These are phyloP conservation scores for Setomelanomma holmii DNA, from an alignment of 2,329 filamentous ascomycete genomes.

Conservation along the genomic window DNA sequence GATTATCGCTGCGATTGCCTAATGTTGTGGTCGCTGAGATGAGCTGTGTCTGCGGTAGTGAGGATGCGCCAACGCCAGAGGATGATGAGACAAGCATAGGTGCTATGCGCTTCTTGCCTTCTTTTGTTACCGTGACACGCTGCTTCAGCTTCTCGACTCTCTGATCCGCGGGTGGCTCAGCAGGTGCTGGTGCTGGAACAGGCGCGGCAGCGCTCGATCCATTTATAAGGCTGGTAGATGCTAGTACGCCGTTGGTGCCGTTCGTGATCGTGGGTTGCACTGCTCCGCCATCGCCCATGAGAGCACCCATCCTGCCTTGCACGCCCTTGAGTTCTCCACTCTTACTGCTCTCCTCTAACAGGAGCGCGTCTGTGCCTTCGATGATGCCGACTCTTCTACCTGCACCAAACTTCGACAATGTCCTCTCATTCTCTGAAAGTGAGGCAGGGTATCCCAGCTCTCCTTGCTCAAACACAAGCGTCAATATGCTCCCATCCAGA, in stretches of 20 bases:
- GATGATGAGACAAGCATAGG: slow-evolving; percentile 86
- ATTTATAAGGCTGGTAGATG: slow-evolving; percentile 52
- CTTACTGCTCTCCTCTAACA: slow-evolving; percentile 90
- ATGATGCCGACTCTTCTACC: slow-evolving; percentile 89
- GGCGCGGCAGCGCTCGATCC: slow-evolving; percentile 56
- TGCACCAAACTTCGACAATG: slow-evolving; percentile 89
- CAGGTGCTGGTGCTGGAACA: slow-evolving; percentile 47
- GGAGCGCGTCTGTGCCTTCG: slow-evolving; percentile 87
- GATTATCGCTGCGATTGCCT: slow-evolving; percentile 70
- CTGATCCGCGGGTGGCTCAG: slow-evolving; percentile 55
- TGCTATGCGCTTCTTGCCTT: slow-evolving; percentile 94
- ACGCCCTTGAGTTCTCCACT: slow-evolving; percentile 87
- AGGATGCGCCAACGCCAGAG: slow-evolving; percentile 84
- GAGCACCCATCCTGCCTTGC: slow-evolving; percentile 94
- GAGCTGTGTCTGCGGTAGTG: slow-evolving; percentile 85
- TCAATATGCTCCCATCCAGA: slow-evolving; percentile 86
- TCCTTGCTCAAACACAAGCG: slow-evolving; percentile 80
- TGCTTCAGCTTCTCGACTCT: slow-evolving; percentile 80
- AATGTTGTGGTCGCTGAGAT: slow-evolving; percentile 75
- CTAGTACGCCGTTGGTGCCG: slow-evolving; percentile 57
- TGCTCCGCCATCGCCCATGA: slow-evolving; percentile 81
- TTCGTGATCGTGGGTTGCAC: slow-evolving; percentile 60
- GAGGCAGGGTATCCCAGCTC: slow-evolving; percentile 90
- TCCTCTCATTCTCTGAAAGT: slow-evolving; percentile 88
- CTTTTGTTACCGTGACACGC: slow-evolving; percentile 91